Conservation (phyloP, 2,329 filamentous ascomycete species). For the Myriosclerotinia scirpicola region DNA sequence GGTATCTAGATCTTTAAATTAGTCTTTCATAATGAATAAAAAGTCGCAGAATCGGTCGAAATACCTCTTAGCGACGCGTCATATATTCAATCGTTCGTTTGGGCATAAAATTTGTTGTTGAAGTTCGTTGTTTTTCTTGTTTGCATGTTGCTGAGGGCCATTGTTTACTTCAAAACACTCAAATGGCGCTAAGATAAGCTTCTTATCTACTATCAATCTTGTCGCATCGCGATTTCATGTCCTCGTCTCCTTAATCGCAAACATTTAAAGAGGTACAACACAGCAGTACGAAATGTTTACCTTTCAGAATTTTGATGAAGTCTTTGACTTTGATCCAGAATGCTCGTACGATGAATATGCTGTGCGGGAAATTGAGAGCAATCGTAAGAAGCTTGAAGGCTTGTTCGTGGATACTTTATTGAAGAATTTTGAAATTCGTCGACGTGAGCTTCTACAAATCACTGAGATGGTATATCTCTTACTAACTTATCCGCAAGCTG, state of each 20-base stretch:
- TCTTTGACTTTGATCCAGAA: slow-evolving; percentile 62
- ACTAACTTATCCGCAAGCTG: slow-evolving; percentile 43
- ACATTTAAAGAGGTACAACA: not conserved
- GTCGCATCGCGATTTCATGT: not conserved
- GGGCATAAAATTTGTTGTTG: slow-evolving; percentile 3
- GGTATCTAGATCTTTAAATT: not conserved
- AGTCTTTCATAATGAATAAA: not conserved
- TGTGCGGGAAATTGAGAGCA: slow-evolving; percentile 62
- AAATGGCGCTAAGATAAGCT: slow-evolving; percentile 33
- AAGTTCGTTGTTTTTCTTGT: slow-evolving; percentile 17
- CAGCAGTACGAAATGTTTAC: slow-evolving; percentile 52
- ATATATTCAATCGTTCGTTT: slow-evolving; percentile 13
- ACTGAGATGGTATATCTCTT: slow-evolving; percentile 17
- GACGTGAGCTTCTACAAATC: slow-evolving; percentile 53
- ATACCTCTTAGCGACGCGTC: not conserved
- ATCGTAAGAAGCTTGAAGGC: slow-evolving; percentile 67
- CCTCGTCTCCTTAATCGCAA: slow-evolving; percentile 10
- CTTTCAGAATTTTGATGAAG: slow-evolving; percentile 64
- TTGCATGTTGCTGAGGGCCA: slow-evolving; percentile 14
- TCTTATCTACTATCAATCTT: slow-evolving; percentile 23
- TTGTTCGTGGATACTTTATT: slow-evolving; percentile 81
- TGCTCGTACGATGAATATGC: slow-evolving; percentile 62
- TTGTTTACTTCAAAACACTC: slow-evolving; percentile 25
- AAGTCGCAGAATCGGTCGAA: not conserved
- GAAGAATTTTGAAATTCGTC: slow-evolving; percentile 65